phyloP scores from a whole-genome alignment of 306 rosid genomes.

The Clitoria ternatea region DNA sequence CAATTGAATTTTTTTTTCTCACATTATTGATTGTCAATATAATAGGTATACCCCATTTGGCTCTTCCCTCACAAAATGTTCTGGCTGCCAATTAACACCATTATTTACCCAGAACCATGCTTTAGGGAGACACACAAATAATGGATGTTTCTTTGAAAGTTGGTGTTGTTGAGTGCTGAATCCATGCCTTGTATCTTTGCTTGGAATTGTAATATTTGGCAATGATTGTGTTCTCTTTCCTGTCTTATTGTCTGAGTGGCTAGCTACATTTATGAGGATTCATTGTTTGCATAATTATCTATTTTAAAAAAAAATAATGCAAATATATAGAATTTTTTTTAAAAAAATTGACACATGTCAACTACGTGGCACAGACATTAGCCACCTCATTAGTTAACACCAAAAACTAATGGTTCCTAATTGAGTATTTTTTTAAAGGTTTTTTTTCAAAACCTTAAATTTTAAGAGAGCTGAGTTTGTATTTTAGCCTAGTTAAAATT shows the following conservation, averaged over 20 bases:
- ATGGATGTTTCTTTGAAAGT: slow-evolving; percentile 19
- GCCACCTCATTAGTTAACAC: no score
- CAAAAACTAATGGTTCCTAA: no score
- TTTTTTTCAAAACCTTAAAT: no score
- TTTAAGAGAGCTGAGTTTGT: no score
- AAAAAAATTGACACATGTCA: no score
- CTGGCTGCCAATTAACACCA: slow-evolving; percentile 70
- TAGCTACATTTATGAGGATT: background rate
- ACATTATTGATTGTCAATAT: background rate
- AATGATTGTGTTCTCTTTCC: slow-evolving; percentile 1
- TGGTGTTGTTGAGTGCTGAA: slow-evolving; percentile 22
- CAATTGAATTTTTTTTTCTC: background rate
- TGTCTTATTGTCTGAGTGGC: background rate
- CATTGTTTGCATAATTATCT: no score
- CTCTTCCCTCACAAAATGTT: slow-evolving; percentile 87
- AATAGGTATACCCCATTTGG: slow-evolving; percentile 91
- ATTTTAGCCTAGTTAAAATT: no score
- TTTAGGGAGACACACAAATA: background rate
- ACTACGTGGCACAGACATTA: no score
- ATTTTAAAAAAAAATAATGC: no score
- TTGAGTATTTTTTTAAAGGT: no score
- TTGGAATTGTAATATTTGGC: slow-evolving; percentile 15
- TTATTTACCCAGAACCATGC: slow-evolving; percentile 84
- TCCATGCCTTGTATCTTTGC: background rate
- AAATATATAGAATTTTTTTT: no score